Evolutionary conservation across 2,329 filamentous ascomycete genomes (phyloP).

Genomic region (Cadophora luteo-olivacea): DNA sequence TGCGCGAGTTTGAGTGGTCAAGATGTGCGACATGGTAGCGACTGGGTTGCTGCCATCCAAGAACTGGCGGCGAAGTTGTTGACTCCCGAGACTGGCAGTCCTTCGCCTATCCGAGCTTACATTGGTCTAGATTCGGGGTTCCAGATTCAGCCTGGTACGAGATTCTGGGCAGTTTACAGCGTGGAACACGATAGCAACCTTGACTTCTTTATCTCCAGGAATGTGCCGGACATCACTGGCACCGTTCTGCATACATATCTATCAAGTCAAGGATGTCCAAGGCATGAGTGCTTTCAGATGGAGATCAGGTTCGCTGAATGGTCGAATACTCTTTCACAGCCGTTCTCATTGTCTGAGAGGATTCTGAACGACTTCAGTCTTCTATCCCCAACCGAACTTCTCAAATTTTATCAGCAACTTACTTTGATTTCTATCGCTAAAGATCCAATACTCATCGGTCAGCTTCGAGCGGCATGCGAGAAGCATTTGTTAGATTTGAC

Average conservation of each 20-base stretch:
- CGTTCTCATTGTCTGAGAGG: constrained; percentile 42
- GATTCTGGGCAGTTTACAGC: constrained; percentile 51
- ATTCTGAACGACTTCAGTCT: constrained; percentile 49
- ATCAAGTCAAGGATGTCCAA: constrained; percentile 49
- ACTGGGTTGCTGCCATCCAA: constrained; percentile 33
- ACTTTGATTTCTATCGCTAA: constrained; percentile 20
- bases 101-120: constrained; percentile 42
- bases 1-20: constrained; percentile 36
- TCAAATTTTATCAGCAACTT: constrained; percentile 32
- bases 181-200: constrained; percentile 28
- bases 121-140: constrained; percentile 51
- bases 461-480: constrained; percentile 28
- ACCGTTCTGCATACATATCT: constrained; percentile 54
- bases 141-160: constrained; percentile 44
- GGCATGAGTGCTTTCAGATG: constrained; percentile 49
- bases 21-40: constrained; percentile 37
- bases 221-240: constrained; percentile 50
- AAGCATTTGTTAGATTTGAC: constrained; percentile 31
- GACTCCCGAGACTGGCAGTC: constrained; percentile 41
- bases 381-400: constrained; percentile 46
- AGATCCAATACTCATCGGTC: constrained; percentile 25
- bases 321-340: constrained; percentile 42
- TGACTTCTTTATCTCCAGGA: constrained; percentile 51
- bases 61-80: constrained; percentile 32
- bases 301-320: constrained; percentile 49